phyloP scores from a whole-genome alignment of 305 asterid genomes.

The Solanum hybrid region DNA sequence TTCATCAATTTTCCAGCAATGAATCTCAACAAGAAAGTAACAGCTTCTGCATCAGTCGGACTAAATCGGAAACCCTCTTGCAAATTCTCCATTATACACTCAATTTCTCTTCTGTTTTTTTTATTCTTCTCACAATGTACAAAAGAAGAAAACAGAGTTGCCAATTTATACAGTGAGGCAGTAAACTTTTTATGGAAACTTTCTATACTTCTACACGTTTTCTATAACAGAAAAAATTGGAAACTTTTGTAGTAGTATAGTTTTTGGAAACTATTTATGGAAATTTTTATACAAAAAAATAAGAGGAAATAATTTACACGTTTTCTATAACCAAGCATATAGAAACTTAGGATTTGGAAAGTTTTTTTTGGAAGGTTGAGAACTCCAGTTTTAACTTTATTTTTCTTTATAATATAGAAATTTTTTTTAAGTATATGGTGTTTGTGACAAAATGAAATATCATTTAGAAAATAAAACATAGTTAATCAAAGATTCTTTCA shows the following conservation, averaged over 20 bases:
- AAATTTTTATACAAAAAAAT: neutral
- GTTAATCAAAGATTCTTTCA: neutral
- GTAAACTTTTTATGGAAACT: neutral
- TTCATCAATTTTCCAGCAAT: too few species aligned
- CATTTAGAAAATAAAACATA: neutral
- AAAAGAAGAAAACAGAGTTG: too few species aligned
- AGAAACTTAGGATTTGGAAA: neutral
- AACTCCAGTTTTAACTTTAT: neutral
- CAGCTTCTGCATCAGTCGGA: too few species aligned
- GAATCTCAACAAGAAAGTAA: too few species aligned
- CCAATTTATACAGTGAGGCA: neutral
- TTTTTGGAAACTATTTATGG: neutral
- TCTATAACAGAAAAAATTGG: neutral
- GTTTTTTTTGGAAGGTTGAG: neutral
- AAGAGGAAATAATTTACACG: neutral
- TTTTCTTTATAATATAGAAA: neutral
- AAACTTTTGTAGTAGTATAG: neutral
- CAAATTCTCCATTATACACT: too few species aligned
- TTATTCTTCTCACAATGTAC: too few species aligned
- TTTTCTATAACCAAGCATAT: neutral
- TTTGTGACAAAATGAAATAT: neutral
- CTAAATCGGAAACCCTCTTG: too few species aligned
- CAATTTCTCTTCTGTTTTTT: too few species aligned
- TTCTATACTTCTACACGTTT: neutral
- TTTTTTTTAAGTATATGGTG: neutral